A percentile compares a stretch with the other conserved stretches of the same genome.
Evolutionary conservation across 1,139 yeast species (phyloP).

Genomic region (Lizanozyma gosingica): DNA sequence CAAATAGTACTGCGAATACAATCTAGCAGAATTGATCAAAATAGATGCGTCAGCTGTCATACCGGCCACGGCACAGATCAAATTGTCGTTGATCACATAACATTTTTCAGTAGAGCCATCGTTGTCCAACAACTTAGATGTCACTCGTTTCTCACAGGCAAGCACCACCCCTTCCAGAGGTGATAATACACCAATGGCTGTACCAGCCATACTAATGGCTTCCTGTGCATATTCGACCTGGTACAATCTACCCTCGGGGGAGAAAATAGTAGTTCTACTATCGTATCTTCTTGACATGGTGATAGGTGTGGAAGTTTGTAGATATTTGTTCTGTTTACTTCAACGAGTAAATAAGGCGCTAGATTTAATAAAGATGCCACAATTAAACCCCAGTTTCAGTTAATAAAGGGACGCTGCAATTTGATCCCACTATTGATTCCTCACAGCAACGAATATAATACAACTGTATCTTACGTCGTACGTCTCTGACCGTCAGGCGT

Average conservation of each 20-base stretch:
- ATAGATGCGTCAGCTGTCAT: slow-evolving; percentile 96
- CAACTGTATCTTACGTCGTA: no score
- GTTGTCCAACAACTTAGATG: slow-evolving; percentile 85
- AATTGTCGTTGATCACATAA: slow-evolving; percentile 63
- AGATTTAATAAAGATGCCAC: no score
- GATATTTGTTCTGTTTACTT: no score
- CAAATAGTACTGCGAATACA: slow-evolving; percentile 74
- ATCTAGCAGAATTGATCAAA: slow-evolving; percentile 80
- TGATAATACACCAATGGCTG: slow-evolving; percentile 91
- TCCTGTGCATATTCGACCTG: slow-evolving; percentile 96
- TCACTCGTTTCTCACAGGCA: slow-evolving; percentile 94
- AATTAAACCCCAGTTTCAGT: no score
- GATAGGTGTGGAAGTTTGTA: no score
- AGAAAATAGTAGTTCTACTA: slow-evolving; percentile 95
- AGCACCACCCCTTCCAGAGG: slow-evolving; percentile 80
- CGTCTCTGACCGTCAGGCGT: no score
- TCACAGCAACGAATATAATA: no score
- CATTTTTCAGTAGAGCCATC: slow-evolving; percentile 91
- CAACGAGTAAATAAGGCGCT: no score
- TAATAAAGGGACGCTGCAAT: no score
- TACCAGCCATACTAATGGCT: slow-evolving; percentile 96
- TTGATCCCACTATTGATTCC: no score
- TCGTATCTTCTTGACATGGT: slow-evolving; percentile 66
- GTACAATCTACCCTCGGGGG: slow-evolving; percentile 96
- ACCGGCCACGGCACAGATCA: slow-evolving; percentile 95